Evolutionary conservation across 2,329 filamentous ascomycete genomes (phyloP), one percentile per base, ranked within the genome.

Genomic region (Colletotrichum sp.): DNA sequence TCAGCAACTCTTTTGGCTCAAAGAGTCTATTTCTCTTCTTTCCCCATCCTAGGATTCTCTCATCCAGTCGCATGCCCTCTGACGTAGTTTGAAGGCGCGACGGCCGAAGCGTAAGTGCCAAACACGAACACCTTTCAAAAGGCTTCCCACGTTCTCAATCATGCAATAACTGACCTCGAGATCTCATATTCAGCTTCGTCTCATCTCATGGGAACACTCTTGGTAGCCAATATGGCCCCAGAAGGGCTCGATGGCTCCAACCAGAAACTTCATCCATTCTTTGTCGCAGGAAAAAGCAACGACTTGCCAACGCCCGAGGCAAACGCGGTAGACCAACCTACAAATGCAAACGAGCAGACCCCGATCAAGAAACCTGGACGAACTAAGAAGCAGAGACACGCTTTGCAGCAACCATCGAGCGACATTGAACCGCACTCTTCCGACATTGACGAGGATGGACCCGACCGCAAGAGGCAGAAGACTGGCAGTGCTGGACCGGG

Each of bases 191-290:
- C n/a, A 77, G 76, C 60, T 62, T 65, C 30, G 18, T 60, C 24
- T 59, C 57, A 28, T 69, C 70, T 68, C 65, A 90, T 89, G 88
- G 86, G 85, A 82, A 82, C 86, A 57, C 80, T 86, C 59, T 79
- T 85, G 73, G 81, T 87, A 71, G 83, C 84, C 79, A 85, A 81
- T 65, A 91, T 90, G 89, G 83, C 84, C 78, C 85, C 85, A 71
- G 83, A 85, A 80, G 83, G 81, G 72, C 78, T 83, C 69, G 81
- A 80, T 76, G 85, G 85, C 71, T 80, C 82, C 52, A 79, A 81
- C 28, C 88, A 87, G 79, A 90, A 89, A 78, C 80, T 92, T 49
- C 90, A 92, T 78, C 90, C 90, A 21, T 91, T 92, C 83, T 92
- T 92, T 80, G 80, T 83, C 2, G 81, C 83, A 34, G 72, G 72